Conservation (phyloP, 345 rosid genomes). For the Trapa incisa region DNA sequence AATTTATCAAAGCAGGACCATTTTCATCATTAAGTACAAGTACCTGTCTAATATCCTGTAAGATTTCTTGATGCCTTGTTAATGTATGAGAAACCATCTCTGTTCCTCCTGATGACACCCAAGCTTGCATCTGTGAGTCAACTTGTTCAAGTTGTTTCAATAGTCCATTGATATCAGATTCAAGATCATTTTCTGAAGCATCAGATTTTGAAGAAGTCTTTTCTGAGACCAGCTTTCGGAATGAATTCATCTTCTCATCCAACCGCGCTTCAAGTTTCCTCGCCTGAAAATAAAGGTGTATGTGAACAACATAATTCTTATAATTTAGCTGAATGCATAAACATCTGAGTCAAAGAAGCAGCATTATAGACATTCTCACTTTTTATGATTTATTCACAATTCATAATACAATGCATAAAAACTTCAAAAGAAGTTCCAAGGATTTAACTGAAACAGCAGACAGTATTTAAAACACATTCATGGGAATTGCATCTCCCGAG, state of each 20-base stretch:
- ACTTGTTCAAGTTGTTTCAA: conserved; percentile 77
- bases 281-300: too few relatives aligned
- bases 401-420: neutral
- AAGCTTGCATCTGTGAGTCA: conserved; percentile 82
- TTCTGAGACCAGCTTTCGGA: conserved; percentile 66
- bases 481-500: too few relatives aligned
- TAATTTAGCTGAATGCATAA: neutral
- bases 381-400: neutral
- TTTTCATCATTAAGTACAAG: neutral
- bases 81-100: conserved; percentile 98
- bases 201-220: conserved; percentile 54
- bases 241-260: conserved; percentile 92
- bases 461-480: neutral
- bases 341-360: neutral
- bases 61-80: conserved; percentile 94
- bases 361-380: neutral
- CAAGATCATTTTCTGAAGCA: conserved; percentile 57
- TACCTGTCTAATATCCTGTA: conserved; percentile 88
- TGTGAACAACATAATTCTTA: neutral
- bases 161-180: conserved; percentile 57
- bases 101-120: conserved; percentile 97
- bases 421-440: neutral
- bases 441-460: too few relatives aligned
- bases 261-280: conserved; percentile 23
- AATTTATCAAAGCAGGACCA: neutral